Conservation (phyloP, 108 stramenopile genomes). For the Halocafeteria seosinensis region DNA sequence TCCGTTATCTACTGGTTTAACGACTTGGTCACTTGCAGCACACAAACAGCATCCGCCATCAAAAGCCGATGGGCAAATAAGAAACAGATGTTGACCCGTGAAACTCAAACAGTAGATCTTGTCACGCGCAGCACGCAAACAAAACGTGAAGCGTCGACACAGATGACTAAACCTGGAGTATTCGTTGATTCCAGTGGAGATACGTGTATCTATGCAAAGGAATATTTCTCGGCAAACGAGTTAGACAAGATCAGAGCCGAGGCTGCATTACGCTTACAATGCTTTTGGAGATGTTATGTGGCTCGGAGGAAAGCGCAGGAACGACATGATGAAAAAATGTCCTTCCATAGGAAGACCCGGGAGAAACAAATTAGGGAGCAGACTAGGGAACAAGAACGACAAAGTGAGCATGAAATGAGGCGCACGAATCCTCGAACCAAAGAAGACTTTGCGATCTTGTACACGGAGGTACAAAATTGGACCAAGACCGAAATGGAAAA, state of each 20-base stretch:
- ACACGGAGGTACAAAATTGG: slow-evolving; percentile 46
- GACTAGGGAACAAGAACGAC: background rate
- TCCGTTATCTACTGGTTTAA: no score
- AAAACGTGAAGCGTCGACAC: slow-evolving; percentile 33
- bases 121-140: slow-evolving; percentile 22
- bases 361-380: background rate
- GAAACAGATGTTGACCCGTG: slow-evolving; percentile 17
- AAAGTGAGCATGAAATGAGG: slow-evolving; percentile 9
- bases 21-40: no score
- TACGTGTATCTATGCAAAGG: slow-evolving; percentile 5
- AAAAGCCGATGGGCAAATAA: background rate
- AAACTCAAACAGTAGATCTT: slow-evolving; percentile 33
- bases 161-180: slow-evolving; percentile 33
- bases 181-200: slow-evolving; percentile 20
- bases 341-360: no score
- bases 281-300: slow-evolving; percentile 37
- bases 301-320: slow-evolving; percentile 23
- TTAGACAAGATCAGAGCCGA: slow-evolving; percentile 17
- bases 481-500: slow-evolving; percentile 20
- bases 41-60: slow-evolving; percentile 20
- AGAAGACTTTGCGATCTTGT: slow-evolving; percentile 31
- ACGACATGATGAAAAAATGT: background rate
- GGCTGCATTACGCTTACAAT: slow-evolving; percentile 21
- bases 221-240: slow-evolving; percentile 38
- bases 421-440: slow-evolving; percentile 28